Base-by-base conservation (phyloP, 2,329 filamentous ascomycete genomes). In the Aspergillus brasiliensis region DNA sequence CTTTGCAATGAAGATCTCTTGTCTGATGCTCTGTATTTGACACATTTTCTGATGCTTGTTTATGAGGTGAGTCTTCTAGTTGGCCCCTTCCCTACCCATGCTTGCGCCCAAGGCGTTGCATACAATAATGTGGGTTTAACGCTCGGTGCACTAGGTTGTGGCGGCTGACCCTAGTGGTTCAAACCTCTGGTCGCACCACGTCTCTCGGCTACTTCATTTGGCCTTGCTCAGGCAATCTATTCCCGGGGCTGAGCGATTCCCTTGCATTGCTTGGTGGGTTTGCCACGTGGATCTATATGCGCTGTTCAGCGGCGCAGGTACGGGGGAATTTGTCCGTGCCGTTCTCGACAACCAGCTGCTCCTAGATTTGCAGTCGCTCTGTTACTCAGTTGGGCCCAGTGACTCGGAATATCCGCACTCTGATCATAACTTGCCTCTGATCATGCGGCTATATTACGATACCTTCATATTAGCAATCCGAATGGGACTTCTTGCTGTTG, bases 201-300 rank as follows among this genome's bases (percentile, higher is more conserved):
- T 85, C 53, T 79, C 80, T 27, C 83, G 82, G 38, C 72, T 86
- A 4, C 71, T 81, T 8, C 78, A 79, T 53, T 82, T 86, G 47
- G 76, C 81, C 2, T 69, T 80, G 23, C 76, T 83, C 58, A 77
- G 84, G 60, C 76, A 73, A 23, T 72, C 80, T n/a, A 71, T 77
- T n/a, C 73, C 78, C 58, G 74, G 75, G 8, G 72, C 69, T 3
- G 82, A 84, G 61, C 74, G 75, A 27, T 81, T 81, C 60, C 79
- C 80, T 2, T 83, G 82, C 63, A 76, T 86, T 5, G 69, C 85
- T 15, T 85, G 83, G 82, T 81, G 78, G 70, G 78, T 84, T 38
- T 81, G 80, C 65, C 78, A 78, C 57, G 80, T 86, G 47, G 84
- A 86, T 64, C 73, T 84, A n/a, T 81, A 85, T 63, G 82, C 82